Evolutionary conservation across 2,329 filamentous ascomycete species (phyloP), one percentile per base, ranked within the genome.

Genomic region (Ophiobolus disseminans): DNA sequence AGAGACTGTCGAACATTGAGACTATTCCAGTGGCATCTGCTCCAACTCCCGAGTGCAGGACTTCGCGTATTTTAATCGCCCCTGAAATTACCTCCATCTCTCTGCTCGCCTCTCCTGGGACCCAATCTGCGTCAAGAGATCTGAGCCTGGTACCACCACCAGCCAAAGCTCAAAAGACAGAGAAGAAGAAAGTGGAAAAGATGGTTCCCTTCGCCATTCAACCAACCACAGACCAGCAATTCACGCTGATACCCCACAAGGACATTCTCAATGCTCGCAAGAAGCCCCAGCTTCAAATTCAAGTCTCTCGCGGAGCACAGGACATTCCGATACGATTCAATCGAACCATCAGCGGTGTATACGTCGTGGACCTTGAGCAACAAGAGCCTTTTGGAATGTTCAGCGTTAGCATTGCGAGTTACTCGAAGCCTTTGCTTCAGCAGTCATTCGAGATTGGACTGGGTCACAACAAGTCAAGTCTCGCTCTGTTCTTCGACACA

Each of bases 191-290:
- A 30, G 30, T 38, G 10, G 69, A 65, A 16, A 66, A 72, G 13
- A 66, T 69, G 3, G 72, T 75, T 30, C 65, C 68, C 9, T 83
- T 82, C 59, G 77, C 81, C 48, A 72, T 83, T n/a, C 75, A 81
- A 50, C 73, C 78, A n/a, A 74, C 82, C 52, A 80, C 79, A 4
- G 78, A 82, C 50, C 76, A 76, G 38, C 79, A 83, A 57, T 77
- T 84, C 45, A 66, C 81, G 34, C 73, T 84, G 40, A 78, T 77
- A 34, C 77, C 80, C 7, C 79, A 80, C 6, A 70, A 72, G 23
- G 72, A 71, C 19, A 70, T 80, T 46, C 56, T 67, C 4, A 67
- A 67, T 28, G 64, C 71, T 39, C 64, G 60, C 31, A 78, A 75
- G 56, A 81, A 76, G 57, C 73, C 74, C 11, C 76, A 74, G 21